Evolutionary conservation across 2,329 filamentous ascomycete species (phyloP).

Genomic region (Hymenoscyphus repandus): DNA sequence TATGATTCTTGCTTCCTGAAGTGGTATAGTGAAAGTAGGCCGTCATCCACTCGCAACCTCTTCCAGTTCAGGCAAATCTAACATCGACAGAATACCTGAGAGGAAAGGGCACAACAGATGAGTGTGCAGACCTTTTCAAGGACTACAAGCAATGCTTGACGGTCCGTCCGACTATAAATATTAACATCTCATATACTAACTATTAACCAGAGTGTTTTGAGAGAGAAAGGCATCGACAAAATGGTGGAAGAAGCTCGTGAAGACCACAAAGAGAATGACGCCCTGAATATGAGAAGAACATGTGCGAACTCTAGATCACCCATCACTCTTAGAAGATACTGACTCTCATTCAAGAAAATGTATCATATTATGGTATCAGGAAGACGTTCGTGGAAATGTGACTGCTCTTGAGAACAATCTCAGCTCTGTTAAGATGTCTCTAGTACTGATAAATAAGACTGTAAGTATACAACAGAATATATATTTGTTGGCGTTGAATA

Average conservation of each 20-base stretch:
- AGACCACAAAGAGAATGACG: conserved; percentile 83
- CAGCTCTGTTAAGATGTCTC: not conserved
- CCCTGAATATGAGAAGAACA: conserved; percentile 54
- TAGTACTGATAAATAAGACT: not conserved
- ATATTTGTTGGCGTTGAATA: too few species aligned
- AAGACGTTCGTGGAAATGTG: not conserved
- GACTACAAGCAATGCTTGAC: conserved; percentile 83
- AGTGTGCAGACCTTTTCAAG: conserved; percentile 81
- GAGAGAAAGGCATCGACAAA: conserved; percentile 85
- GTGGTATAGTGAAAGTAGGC: conserved; percentile 95
- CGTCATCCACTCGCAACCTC: conserved; percentile 32
- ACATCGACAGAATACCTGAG: conserved; percentile 71
- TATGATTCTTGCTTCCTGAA: conserved; percentile 98
- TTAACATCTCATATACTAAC: not conserved
- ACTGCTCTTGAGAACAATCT: not conserved
- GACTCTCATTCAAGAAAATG: not conserved
- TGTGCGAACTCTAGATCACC: conserved; percentile 19
- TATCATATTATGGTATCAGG: not conserved
- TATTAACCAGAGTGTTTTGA: conserved; percentile 65
- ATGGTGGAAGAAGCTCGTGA: conserved; percentile 88
- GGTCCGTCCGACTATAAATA: conserved; percentile 41
- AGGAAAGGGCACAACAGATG: conserved; percentile 73
- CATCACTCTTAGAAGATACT: not conserved
- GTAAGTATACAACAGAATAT: too few species aligned
- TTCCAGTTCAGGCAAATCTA: conserved; percentile 11